A percentile compares a stretch with the other conserved stretches of the same genome.
phyloP scores from a whole-genome alignment of 1,284 basidiomycete species.

The Leccinum subrobustum region DNA sequence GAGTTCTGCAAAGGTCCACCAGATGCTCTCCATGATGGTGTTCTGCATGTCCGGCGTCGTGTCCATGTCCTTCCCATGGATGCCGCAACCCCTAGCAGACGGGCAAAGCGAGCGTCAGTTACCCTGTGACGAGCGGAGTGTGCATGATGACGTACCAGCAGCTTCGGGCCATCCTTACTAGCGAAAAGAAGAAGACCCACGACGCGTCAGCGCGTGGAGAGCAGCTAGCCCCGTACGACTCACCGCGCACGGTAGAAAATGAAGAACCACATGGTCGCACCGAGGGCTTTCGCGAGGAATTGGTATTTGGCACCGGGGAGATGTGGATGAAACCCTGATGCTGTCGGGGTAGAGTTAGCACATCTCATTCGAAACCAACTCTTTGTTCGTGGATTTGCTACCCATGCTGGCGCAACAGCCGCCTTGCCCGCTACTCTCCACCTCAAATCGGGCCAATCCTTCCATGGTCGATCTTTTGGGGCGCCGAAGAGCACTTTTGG shows the following conservation, averaged over 20 bases:
- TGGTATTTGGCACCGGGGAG: constrained; percentile 75
- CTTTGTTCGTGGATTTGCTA: constrained; percentile 61
- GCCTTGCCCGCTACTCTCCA: constrained; percentile 82
- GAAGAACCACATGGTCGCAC: constrained; percentile 97
- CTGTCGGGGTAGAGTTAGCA: constrained; percentile 29
- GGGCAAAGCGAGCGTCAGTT: background rate
- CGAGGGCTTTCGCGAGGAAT: constrained; percentile 81
- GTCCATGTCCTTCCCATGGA: too few species aligned
- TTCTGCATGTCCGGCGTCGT: too few species aligned
- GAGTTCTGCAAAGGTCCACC: too few species aligned
- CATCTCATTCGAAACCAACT: constrained; percentile 46
- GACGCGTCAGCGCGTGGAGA: constrained; percentile 5
- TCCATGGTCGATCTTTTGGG: constrained; percentile 88
- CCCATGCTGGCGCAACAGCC: constrained; percentile 50
- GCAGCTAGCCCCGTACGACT: constrained; percentile 33
- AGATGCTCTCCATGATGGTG: too few species aligned
- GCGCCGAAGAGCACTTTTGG: constrained; percentile 87
- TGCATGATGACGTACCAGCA: constrained; percentile 48
- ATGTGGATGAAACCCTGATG: constrained; percentile 81
- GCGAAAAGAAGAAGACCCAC: background rate
- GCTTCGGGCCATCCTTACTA: constrained; percentile 74
- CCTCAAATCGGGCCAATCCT: constrained; percentile 92
- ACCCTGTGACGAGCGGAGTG: background rate
- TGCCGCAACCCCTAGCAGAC: too few species aligned
- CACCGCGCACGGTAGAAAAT: constrained; percentile 93